Percentiles rank a stretch among this genome's conserved stretches.
Evolutionary conservation across 495 filamentous ascomycete species (phyloP).

Genomic region (Sabuloglossum arenarium): DNA sequence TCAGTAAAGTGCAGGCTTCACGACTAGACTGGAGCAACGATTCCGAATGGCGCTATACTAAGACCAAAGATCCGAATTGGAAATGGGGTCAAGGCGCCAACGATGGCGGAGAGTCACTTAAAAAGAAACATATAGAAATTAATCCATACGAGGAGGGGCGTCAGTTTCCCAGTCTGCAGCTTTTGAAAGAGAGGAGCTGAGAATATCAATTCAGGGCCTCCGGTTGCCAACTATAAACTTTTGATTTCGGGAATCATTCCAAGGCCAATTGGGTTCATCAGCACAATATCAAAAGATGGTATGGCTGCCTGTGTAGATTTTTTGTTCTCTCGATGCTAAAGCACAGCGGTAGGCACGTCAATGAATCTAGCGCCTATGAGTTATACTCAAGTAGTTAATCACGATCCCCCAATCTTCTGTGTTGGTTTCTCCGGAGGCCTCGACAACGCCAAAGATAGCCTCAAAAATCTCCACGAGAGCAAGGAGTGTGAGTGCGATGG

Average conservation of each 20-base stretch:
- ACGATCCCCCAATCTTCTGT: slow-evolving; percentile 81
- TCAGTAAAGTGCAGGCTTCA: slow-evolving; percentile 53
- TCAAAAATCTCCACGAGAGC: slow-evolving; percentile 48
- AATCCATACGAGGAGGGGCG: slow-evolving; percentile 61
- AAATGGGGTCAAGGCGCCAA: slow-evolving; percentile 58
- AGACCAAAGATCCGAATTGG: slow-evolving; percentile 60
- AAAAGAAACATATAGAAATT: slow-evolving; percentile 50
- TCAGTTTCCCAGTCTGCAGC: not conserved
- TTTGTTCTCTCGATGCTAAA: not conserved
- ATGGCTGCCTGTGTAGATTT: slow-evolving; percentile 5
- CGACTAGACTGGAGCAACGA: slow-evolving; percentile 42
- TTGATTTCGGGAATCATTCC: slow-evolving; percentile 75
- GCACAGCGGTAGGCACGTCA: slow-evolving; percentile 16
- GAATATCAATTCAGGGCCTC: slow-evolving; percentile 15
- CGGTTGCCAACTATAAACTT: slow-evolving; percentile 72
- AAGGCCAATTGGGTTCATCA: slow-evolving; percentile 48
- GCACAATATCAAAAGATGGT: slow-evolving; percentile 37
- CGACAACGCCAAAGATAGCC: slow-evolving; percentile 46
- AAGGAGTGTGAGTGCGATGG: slow-evolving; percentile 28
- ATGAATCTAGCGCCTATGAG: slow-evolving; percentile 75
- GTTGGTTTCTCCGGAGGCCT: slow-evolving; percentile 39
- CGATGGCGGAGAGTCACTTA: slow-evolving; percentile 29
- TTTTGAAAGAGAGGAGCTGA: not conserved
- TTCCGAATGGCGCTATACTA: slow-evolving; percentile 30
- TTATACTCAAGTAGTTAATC: slow-evolving; percentile 64